These are phyloP conservation scores for Cornus florida DNA, from an alignment of 148 eudicot genomes.

Conservation along the genomic window DNA sequence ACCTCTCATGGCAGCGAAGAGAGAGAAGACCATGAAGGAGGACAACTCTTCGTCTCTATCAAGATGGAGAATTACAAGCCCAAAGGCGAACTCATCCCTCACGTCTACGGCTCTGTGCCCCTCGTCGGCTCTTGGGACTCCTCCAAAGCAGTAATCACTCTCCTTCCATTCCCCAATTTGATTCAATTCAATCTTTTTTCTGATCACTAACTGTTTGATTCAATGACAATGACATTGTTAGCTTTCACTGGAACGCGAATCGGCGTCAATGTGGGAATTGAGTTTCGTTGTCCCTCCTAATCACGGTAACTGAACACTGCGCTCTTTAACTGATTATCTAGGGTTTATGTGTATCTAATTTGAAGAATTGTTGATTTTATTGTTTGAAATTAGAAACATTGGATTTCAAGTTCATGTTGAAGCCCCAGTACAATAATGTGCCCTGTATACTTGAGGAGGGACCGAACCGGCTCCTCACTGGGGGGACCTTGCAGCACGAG, in stretches of 20 bases:
- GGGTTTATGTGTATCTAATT: slow-evolving; percentile 1
- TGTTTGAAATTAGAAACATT: slow-evolving; percentile 53
- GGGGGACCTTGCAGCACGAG: slow-evolving; percentile 72
- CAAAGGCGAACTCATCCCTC: slow-evolving; percentile 62
- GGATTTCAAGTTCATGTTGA: slow-evolving; percentile 95
- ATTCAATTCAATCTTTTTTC: neutral
- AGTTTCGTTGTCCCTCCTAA: slow-evolving; percentile 94
- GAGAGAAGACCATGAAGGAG: slow-evolving; percentile 51
- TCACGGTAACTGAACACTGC: slow-evolving; percentile 54
- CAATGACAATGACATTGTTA: slow-evolving; percentile 7
- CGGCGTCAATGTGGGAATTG: slow-evolving; percentile 82
- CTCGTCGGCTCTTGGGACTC: slow-evolving; percentile 90
- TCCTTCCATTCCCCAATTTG: neutral
- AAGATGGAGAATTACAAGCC: slow-evolving; percentile 73
- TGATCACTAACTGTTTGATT: slow-evolving; percentile 4
- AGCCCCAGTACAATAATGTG: slow-evolving; percentile 51
- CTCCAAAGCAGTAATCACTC: slow-evolving; percentile 60
- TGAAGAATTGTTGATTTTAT: slow-evolving; percentile 3
- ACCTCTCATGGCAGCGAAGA: slow-evolving; percentile 59
- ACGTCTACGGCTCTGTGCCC: slow-evolving; percentile 87
- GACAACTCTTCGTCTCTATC: slow-evolving; percentile 84
- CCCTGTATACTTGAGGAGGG: slow-evolving; percentile 90
- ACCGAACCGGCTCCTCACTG: slow-evolving; percentile 59
- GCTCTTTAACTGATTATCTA: neutral
- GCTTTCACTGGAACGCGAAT: slow-evolving; percentile 87